Evolutionary conservation across 1,284 basidiomycete species (phyloP).

Genomic region (Pholiota adiposa): DNA sequence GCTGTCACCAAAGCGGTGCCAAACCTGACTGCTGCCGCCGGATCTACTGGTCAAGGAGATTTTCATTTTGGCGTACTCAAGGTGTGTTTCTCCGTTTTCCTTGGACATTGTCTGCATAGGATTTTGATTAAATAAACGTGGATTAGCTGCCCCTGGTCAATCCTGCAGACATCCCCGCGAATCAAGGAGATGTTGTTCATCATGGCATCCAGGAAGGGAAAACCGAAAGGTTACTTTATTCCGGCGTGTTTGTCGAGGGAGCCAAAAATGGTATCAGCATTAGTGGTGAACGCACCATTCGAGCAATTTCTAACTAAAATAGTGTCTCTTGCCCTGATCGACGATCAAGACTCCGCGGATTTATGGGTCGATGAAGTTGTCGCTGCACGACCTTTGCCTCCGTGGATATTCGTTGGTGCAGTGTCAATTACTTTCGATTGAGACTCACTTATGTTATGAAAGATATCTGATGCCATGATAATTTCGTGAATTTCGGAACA

Average conservation of each 20-base stretch:
- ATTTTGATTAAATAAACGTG: background rate
- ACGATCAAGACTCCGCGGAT: background rate
- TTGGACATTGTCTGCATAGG: background rate
- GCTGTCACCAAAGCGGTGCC: conserved; percentile 43
- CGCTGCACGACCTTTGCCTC: background rate
- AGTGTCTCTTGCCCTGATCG: background rate
- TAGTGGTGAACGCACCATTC: conserved; percentile 19
- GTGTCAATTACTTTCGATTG: background rate
- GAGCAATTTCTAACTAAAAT: conserved; percentile 6
- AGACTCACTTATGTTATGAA: background rate
- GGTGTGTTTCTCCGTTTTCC: conserved; percentile 34
- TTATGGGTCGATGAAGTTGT: too few relatives aligned
- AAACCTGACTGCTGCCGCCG: conserved; percentile 45
- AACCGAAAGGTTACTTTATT: conserved; percentile 57
- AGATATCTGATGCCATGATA: background rate
- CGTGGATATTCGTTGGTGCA: background rate
- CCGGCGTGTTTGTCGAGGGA: conserved; percentile 58
- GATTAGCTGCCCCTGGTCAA: conserved; percentile 57
- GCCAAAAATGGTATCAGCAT: conserved; percentile 26
- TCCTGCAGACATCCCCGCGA: conserved; percentile 44
- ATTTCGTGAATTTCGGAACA: background rate
- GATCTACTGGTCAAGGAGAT: conserved; percentile 54
- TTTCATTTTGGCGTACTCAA: conserved; percentile 64
- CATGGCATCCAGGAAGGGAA: conserved; percentile 60
- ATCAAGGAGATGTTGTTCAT: conserved; percentile 59